Evolutionary conservation across 148 eudicot genomes (phyloP), one percentile per base, ranked within the genome.

Genomic region (Chenopodium berlandieri): DNA sequence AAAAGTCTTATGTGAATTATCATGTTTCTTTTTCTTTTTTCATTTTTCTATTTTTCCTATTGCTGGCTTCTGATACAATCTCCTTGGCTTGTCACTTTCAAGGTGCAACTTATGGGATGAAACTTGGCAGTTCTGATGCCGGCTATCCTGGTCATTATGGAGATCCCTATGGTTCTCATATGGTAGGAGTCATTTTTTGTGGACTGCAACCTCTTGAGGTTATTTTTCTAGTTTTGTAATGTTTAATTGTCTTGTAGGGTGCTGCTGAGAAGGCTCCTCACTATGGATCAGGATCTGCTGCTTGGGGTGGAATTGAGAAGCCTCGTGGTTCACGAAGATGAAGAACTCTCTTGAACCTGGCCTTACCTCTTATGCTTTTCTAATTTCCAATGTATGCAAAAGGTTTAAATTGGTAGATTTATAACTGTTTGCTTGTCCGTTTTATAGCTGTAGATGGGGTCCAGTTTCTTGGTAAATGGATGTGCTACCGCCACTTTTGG

Each of bases 81-180:
- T 80, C 44, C 44, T 44, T 85, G 46, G 27, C 64, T 75, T 73
- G 79, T 65, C 83, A 75, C 32, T 86, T 47, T 62, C 40, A 82
- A 94, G 98, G 98, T 87, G 94, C 77, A 50, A 50, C 40, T 74
- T 93, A 93, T 86, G 92, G 94, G 84, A 85, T 90, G 91, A 87
- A 83, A 71, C 88, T 81, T 81, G 84, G 86, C 75, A 88, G 91
- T 44, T 79, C 88, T 19, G 94, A 91, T 70, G 89, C 85, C 48
- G 88, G 90, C 79, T 89, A 83, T 82, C 85, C 89, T 71, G 86
- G 90, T 74, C 87, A 91, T 78, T 95, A 91, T 83, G 92, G 96
- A 67, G 90, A 92, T 82, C 91, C 89, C 80, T 95, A 93, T 84
- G 89, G 91, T 73, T 79, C 58, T 84, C 94, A 85, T 80, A 84